Conservation (phyloP, 139 green algal genomes). For the Yamagishiella unicocca region DNA sequence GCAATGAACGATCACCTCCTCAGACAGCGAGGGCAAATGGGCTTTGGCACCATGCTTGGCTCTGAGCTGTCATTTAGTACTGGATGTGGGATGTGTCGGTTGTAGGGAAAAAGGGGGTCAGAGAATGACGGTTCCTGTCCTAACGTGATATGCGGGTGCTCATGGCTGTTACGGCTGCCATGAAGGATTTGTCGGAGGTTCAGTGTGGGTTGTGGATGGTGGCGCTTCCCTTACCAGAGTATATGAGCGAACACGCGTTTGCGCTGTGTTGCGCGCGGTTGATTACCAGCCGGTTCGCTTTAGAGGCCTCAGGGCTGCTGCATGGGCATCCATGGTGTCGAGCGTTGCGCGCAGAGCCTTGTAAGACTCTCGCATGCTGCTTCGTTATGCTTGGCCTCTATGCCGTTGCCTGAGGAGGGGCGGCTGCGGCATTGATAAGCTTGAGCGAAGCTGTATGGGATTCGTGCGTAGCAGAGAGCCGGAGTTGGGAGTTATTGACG, state of each 20-base stretch:
- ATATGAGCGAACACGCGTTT: constrained; percentile 12
- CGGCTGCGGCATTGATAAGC: background rate
- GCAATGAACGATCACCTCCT: background rate
- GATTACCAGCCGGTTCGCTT: background rate
- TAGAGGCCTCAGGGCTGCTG: constrained; percentile 1
- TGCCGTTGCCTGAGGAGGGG: background rate
- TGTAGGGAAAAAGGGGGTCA: background rate
- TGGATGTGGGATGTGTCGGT: background rate
- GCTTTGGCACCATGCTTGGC: background rate
- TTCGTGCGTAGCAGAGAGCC: background rate
- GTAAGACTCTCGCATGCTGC: constrained; percentile 12
- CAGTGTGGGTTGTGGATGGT: background rate
- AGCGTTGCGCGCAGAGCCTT: background rate
- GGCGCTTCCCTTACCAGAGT: background rate
- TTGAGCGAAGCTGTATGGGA: constrained; percentile 2
- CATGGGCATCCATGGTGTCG: constrained; percentile 18
- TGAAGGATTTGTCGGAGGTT: background rate
- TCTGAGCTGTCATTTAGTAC: background rate
- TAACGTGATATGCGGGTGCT: background rate
- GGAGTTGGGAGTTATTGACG: background rate
- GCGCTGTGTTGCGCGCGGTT: background rate
- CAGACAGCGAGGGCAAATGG: background rate
- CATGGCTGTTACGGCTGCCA: constrained; percentile 2
- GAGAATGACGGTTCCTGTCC: background rate
- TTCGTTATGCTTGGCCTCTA: background rate